Evolutionary conservation across 805 yeast species (phyloP), one percentile per base, ranked within the genome.

Genomic region (Yarrowia keelungensis): DNA sequence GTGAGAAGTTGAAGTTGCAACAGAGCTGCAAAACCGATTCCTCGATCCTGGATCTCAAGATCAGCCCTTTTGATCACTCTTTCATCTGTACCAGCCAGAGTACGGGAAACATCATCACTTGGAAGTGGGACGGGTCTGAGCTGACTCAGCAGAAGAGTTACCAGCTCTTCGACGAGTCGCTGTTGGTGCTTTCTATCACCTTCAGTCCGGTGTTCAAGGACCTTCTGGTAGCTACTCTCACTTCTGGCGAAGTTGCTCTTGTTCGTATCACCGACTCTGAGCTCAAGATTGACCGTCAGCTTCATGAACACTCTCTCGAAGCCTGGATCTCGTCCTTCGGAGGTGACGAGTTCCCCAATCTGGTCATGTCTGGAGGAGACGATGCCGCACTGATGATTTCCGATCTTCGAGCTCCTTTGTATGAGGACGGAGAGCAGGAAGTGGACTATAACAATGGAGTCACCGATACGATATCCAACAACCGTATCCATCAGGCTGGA

Each of bases 251-350:
- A 50, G 81, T 85, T 16, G 82, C 85, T 0, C 72, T 83, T 0
- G 74, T 85, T 0, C 80, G 81, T 36, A n/a, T 78, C 72, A n/a
- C 70, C 39, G 36, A 71, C 69, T 16, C 71, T 41, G 42, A 72
- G 64, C 8, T 70, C 62, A 19, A 22, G 39, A 8, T 62, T 10
- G 69, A 22, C 75, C 75, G 47, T 74, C 74, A 69, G 73, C 72
- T 54, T 14, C 75, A 83, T 0, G 69, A 77, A 0, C 98, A 94
- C 76, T 81, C 83, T 10, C 78, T 92, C 42, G 97, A 94, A 77
- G 91, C 97, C 70, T 93, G 98, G 98, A 90, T 90, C 5, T 90
- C 91, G 7, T 86, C 86, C 1, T 90, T 87, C 9, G 85, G 85
- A 8, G 84, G 84, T 3, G 53, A 66, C 32, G 39, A 62, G 10